phyloP scores from a whole-genome alignment of 306 rosid genomes.

The Fagus crenata region DNA sequence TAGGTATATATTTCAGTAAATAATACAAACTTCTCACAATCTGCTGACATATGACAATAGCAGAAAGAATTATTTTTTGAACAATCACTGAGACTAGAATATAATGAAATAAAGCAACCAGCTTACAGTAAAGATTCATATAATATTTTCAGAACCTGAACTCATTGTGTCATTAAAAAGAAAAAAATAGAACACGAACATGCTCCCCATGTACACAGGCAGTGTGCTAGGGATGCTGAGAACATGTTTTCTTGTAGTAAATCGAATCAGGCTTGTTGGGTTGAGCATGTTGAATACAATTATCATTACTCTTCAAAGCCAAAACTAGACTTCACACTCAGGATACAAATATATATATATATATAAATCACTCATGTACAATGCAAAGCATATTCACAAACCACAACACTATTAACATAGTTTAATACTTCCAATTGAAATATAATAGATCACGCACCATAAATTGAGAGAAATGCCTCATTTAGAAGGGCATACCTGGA shows the following conservation, averaged over 20 bases:
- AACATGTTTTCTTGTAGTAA: neutral
- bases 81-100: too few relatives aligned
- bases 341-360: too few relatives aligned
- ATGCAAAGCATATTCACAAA: neutral
- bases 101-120: neutral
- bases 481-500: constrained; percentile 66
- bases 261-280: neutral
- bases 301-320: neutral
- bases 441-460: neutral
- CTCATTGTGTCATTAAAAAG: too few relatives aligned
- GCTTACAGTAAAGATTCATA: neutral
- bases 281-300: neutral
- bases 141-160: neutral
- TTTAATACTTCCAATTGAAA: neutral
- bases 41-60: neutral
- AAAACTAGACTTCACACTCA: neutral
- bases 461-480: neutral
- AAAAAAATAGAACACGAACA: too few relatives aligned
- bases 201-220: too few relatives aligned
- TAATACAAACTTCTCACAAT: neutral
- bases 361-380: neutral
- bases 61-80: neutral
- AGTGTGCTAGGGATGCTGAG: neutral
- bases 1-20: neutral
- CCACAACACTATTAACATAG: neutral